Percentiles rank a stretch among this genome's conserved stretches.
Evolutionary conservation across 2,329 filamentous ascomycete genomes (phyloP).

Genomic region (Penicillium sp.): DNA sequence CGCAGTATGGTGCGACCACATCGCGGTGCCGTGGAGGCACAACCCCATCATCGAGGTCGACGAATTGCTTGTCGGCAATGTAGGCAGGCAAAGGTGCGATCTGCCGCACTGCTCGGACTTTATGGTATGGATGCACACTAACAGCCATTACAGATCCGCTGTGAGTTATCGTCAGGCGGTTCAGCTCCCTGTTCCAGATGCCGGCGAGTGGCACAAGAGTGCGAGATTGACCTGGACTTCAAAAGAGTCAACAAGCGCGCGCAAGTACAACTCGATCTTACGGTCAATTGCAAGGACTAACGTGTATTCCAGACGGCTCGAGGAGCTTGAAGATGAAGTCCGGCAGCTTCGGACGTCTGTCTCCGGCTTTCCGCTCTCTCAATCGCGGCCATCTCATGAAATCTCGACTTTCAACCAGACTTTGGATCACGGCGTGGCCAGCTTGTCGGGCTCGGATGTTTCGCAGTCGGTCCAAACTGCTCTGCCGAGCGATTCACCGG

Average conservation of each 20-base stretch:
- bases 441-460: neutral
- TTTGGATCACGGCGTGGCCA: neutral
- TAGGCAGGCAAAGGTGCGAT: conserved; percentile 8
- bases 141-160: conserved; percentile 5
- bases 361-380: conserved; percentile 1
- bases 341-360: conserved; percentile 5
- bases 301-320: neutral
- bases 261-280: neutral
- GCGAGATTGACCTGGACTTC: conserved; percentile 7
- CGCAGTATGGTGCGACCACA: conserved; percentile 42
- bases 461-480: neutral
- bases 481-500: neutral
- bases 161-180: conserved; percentile 5
- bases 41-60: neutral
- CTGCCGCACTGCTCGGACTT: too few relatives aligned
- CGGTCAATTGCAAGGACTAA: neutral
- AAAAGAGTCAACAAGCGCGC: conserved; percentile 10
- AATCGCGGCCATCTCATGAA: neutral
- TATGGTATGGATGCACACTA: too few relatives aligned
- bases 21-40: neutral
- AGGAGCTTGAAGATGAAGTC: conserved; percentile 7
- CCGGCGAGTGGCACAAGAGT: conserved; percentile 1
- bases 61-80: conserved; percentile 9
- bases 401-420: neutral
- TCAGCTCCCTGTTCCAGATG: conserved; percentile 5